Evolutionary conservation across 129 eudicot species (phyloP).

Genomic region (carrot (Daucus carota)): DH1_v3.0 NC_030381.2:39260001-39260500

Average conservation of each 20-base stretch:
- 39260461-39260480: slow-evolving; percentile 49
- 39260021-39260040: not conserved
- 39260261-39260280: not conserved
- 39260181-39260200: not conserved
- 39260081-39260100: not conserved
- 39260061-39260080: not conserved
- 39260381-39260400: not conserved
- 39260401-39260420: slow-evolving; percentile 1
- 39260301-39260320: not conserved
- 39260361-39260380: too few species aligned
- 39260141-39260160: not conserved
- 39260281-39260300: not conserved
- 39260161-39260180: not conserved
- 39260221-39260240: not conserved
- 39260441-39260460: slow-evolving; percentile 12
- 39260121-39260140: not conserved
- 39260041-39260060: not conserved
- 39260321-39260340: not conserved
- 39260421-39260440: not conserved
- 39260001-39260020: not conserved
- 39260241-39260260: not conserved
- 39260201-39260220: not conserved
- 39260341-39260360: not conserved
- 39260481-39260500: slow-evolving; percentile 94
- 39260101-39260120: not conserved